Evolutionary conservation across 768 basidiomycete species (phyloP), one percentile per base, ranked within the genome.

Genomic region (Agrocybe pediades): DNA sequence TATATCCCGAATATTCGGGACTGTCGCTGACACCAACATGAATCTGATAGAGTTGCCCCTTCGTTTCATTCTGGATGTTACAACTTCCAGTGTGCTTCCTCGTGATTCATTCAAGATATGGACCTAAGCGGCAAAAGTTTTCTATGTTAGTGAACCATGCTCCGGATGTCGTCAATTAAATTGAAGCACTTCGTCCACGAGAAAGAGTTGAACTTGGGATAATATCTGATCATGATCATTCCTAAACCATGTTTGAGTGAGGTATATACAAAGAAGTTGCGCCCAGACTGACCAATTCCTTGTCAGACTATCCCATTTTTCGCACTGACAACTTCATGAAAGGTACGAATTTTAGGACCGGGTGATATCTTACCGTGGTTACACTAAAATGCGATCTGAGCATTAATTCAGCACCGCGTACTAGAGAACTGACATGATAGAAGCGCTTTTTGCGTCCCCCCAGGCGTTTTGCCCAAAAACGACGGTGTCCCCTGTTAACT

Each of bases 121-220:
- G 1, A 98, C 91, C 90, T 98, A 55, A 17, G 4, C 7, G 4
- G 9, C 11, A 44, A 39, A 50, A 29, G 8, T 39, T 9, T 20
- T 41, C n/a, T n/a, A n/a, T n/a, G n/a, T n/a, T n/a, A n/a, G n/a
- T n/a, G n/a, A n/a, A n/a, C n/a, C n/a, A n/a, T n/a, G n/a, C n/a
- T n/a, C n/a, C n/a, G n/a, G n/a, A n/a, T n/a, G n/a, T n/a, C n/a
- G n/a, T n/a, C n/a, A n/a, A n/a, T n/a, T n/a, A n/a, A n/a, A n/a
- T n/a, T n/a, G n/a, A n/a, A n/a, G n/a, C n/a, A 91, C 94, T 73
- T 96, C 94, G 60, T 97, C 94, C n/a, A 97, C 87, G 40, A 97
- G 82, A 60, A 97, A 88, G 20, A 98, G 75, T 41, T 83, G 78
- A 30, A 96, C 81, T 48, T 85, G 82, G 5, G 86, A 81, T 20